A percentile compares a stretch with the other conserved stretches of the same genome.
Conservation (phyloP, 805 yeast genomes). For the Teunomyces barrocoloradensis region DNA sequence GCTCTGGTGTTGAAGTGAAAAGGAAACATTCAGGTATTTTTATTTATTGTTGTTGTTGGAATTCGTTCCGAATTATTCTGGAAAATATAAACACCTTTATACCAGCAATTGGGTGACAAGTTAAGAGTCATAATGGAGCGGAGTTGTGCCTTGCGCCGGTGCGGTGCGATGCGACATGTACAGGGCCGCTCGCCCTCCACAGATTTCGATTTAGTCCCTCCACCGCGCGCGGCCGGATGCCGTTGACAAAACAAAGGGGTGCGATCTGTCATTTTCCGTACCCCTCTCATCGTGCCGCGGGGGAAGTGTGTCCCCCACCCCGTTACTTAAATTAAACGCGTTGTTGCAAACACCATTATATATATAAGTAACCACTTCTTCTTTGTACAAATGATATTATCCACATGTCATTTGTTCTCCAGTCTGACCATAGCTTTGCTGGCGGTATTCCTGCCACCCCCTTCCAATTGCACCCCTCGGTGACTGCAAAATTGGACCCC, state of each 20-base stretch:
- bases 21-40: slow-evolving; percentile 2
- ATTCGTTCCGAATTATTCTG: too few species aligned
- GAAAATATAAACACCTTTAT: too few species aligned
- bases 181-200: neutral
- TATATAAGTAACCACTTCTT: too few species aligned
- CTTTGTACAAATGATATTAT: too few species aligned
- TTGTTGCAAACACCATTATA: too few species aligned
- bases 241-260: neutral
- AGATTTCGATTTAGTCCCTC: neutral
- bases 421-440: slow-evolving; percentile 20
- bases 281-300: neutral
- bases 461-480: slow-evolving; percentile 25
- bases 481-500: slow-evolving; percentile 32
- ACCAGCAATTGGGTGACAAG: too few species aligned
- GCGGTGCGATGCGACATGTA: too few species aligned
- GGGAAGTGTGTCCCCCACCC: neutral
- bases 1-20: slow-evolving; percentile 15
- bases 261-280: neutral
- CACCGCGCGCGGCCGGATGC: neutral
- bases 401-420: slow-evolving; percentile 8
- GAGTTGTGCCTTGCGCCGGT: too few species aligned
- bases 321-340: too few species aligned
- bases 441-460: slow-evolving; percentile 31
- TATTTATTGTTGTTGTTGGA: too few species aligned
- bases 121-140: too few species aligned